Conservation (phyloP, 768 basidiomycete genomes). For the Cystoderma amianthinum region DNA sequence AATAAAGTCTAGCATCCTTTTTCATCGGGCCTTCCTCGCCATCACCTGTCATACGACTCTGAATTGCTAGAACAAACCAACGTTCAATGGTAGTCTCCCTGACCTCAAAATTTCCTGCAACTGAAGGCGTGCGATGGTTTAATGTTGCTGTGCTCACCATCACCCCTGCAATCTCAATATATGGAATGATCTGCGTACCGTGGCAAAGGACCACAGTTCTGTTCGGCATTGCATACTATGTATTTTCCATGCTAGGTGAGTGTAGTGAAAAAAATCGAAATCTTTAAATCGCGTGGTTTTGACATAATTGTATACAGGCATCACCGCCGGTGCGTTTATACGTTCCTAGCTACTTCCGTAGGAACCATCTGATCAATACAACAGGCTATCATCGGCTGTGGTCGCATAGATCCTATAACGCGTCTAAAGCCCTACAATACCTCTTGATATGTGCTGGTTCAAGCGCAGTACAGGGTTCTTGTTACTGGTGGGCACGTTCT, state of each 20-base stretch:
- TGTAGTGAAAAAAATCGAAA: conserved; percentile 1
- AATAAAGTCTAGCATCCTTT: not conserved
- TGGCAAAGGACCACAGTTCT: conserved; percentile 43
- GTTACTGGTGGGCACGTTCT: conserved; percentile 81
- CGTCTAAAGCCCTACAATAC: conserved; percentile 61
- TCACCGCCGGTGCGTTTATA: conserved; percentile 34
- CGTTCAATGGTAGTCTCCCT: no score
- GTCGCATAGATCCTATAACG: conserved; percentile 82
- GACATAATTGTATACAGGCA: conserved; percentile 8
- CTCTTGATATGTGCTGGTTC: conserved; percentile 69
- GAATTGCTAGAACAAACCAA: not conserved
- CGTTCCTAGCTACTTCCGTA: conserved; percentile 1
- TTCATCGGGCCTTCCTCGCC: not conserved
- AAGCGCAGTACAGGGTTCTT: conserved; percentile 82
- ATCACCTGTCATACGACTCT: not conserved
- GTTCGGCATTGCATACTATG: conserved; percentile 68
- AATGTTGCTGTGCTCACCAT: conserved; percentile 63
- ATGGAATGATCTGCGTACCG: conserved; percentile 51
- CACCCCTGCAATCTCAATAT: conserved; percentile 65
- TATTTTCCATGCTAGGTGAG: conserved; percentile 82
- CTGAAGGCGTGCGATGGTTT: conserved; percentile 67
- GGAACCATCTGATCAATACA: conserved; percentile 1
- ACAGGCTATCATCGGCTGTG: conserved; percentile 78
- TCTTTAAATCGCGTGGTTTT: conserved; percentile 6
- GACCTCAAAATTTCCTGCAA: conserved; percentile 33